Conservation (phyloP, 1,284 basidiomycete genomes). For the Papiliotrema laurentii region DNA sequence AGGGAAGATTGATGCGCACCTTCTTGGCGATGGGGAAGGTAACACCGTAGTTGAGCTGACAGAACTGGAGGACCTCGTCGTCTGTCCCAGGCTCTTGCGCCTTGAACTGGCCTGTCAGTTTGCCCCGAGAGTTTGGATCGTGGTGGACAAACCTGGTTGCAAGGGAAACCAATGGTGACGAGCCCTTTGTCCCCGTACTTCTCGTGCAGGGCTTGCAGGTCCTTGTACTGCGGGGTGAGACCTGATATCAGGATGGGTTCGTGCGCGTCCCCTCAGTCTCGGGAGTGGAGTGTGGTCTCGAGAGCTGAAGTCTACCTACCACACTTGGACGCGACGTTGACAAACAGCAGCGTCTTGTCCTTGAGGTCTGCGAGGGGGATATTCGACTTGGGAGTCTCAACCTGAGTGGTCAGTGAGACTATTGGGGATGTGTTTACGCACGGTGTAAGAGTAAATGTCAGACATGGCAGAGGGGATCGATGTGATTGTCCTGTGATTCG, state of each 20-base stretch:
- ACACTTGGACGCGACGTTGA: slow-evolving; percentile 48
- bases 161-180: slow-evolving; percentile 81
- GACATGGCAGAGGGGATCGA: slow-evolving; percentile 26
- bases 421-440: slow-evolving; percentile 8
- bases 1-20: slow-evolving; percentile 18
- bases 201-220: slow-evolving; percentile 75
- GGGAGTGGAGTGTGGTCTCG: too few relatives aligned
- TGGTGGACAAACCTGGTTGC: slow-evolving; percentile 64
- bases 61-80: slow-evolving; percentile 57
- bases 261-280: too few relatives aligned
- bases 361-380: slow-evolving; percentile 38
- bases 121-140: background rate
- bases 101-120: slow-evolving; percentile 32
- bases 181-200: slow-evolving; percentile 75
- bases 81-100: slow-evolving; percentile 74
- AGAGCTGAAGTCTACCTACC: slow-evolving; percentile 26
- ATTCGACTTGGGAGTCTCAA: slow-evolving; percentile 35
- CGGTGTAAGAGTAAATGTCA: slow-evolving; percentile 42
- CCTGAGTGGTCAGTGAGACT: slow-evolving; percentile 15
- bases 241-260: slow-evolving; percentile 47
- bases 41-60: slow-evolving; percentile 70
- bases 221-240: slow-evolving; percentile 84
- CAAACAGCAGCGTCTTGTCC: slow-evolving; percentile 44
- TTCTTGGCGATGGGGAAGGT: slow-evolving; percentile 81
- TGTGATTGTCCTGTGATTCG: too few relatives aligned